Conservation (phyloP, 768 basidiomycete species). For the Leccinellum albellum region DNA sequence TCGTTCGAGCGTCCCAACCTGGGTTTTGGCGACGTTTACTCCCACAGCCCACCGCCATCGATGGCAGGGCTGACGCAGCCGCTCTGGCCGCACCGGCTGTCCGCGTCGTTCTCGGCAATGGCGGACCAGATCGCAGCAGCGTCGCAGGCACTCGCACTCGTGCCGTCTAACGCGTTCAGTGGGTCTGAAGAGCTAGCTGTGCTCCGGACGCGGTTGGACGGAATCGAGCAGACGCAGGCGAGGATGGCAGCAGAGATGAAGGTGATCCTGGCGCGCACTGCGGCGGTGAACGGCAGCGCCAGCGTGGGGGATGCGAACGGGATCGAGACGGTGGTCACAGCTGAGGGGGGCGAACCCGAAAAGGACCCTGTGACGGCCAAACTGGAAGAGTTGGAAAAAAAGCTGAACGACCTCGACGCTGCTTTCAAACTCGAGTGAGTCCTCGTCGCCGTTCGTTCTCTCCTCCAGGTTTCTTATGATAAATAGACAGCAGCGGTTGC, state of each 20-base stretch:
- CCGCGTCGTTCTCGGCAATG: constrained; percentile 37
- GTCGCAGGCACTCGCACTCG: constrained; percentile 35
- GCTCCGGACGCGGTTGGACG: constrained; percentile 27
- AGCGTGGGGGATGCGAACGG: neutral
- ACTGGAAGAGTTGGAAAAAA: constrained; percentile 35
- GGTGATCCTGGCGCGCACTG: constrained; percentile 26
- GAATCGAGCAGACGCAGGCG: constrained; percentile 33
- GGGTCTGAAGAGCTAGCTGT: constrained; percentile 16
- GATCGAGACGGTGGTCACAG: constrained; percentile 3
- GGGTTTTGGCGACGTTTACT: neutral
- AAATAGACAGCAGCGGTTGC: constrained; percentile 36
- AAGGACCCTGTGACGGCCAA: constrained; percentile 21
- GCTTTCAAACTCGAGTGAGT: constrained; percentile 34
- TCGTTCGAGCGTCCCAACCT: constrained; percentile 7
- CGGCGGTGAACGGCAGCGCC: neutral
- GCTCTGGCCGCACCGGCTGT: constrained; percentile 33
- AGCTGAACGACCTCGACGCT: constrained; percentile 31
- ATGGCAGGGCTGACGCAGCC: neutral
- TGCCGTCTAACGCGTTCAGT: constrained; percentile 22
- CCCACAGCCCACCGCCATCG: neutral
- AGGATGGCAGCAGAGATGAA: constrained; percentile 31
- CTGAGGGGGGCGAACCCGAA: constrained; percentile 29
- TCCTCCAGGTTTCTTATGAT: neutral
- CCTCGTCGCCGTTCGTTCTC: no score
- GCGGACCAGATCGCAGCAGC: constrained; percentile 40